Conservation (phyloP, 345 rosid species). For the Linum tenue region DNA sequence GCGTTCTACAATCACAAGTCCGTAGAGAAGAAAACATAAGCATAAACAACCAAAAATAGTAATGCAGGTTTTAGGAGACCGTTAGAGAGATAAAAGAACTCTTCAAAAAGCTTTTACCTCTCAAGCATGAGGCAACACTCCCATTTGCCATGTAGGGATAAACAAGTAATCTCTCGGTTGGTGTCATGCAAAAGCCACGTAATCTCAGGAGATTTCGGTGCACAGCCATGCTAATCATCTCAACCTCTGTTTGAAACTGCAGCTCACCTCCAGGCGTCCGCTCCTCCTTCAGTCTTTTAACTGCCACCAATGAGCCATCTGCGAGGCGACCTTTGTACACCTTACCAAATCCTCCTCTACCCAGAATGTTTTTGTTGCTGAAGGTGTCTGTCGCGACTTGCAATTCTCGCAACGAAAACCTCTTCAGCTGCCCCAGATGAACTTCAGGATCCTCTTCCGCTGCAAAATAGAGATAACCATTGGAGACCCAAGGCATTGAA, state of each 20-base stretch:
- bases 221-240: constrained; percentile 99
- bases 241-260: constrained; percentile 97
- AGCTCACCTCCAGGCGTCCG: constrained; percentile 96
- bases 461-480: constrained; percentile 26
- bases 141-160: constrained; percentile 99
- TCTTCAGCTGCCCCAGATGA: constrained; percentile 92
- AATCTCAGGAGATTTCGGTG: constrained; percentile 87
- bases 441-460: constrained; percentile 99
- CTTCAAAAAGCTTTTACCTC: constrained; percentile 38
- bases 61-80: not conserved
- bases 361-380: constrained; percentile 84
- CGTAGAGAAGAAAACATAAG: not conserved
- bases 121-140: constrained; percentile 92
- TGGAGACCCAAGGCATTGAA: not conserved
- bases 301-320: constrained; percentile 89
- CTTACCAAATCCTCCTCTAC: constrained; percentile 98
- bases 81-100: not conserved
- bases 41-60: not conserved
- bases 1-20: constrained; percentile 44
- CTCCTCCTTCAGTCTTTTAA: constrained; percentile 92
- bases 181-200: constrained; percentile 97
- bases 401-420: constrained; percentile 85
- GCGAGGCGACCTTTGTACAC: constrained; percentile 92
- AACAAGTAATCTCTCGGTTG: constrained; percentile 83
- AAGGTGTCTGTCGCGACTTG: constrained; percentile 94